Evolutionary conservation across 2,329 filamentous ascomycete species (phyloP).

Genomic region (Aaosphaeria pasadenensis): DNA sequence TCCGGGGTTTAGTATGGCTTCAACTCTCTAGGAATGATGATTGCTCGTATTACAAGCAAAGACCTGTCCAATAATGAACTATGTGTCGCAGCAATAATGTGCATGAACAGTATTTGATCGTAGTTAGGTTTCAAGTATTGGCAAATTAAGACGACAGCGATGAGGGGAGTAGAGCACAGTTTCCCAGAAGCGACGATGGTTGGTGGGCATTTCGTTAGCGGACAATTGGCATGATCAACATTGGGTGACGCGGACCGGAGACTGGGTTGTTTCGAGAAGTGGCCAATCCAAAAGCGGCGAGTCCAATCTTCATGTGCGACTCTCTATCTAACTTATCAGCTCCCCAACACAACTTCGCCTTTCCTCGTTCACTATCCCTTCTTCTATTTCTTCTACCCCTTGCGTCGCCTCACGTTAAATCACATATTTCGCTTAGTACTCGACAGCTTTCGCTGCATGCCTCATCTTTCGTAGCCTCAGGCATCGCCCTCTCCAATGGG

Average conservation of each 20-base stretch:
- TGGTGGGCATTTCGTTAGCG: neutral
- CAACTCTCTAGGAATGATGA: too few species aligned
- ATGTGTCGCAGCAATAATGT: too few species aligned
- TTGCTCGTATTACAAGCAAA: too few species aligned
- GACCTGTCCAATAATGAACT: too few species aligned
- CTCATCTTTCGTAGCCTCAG: conserved; percentile 10
- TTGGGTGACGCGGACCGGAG: neutral
- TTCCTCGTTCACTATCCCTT: conserved; percentile 17
- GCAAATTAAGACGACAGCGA: too few species aligned
- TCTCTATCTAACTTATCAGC: conserved; percentile 52
- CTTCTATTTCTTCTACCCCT: neutral
- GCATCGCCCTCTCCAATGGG: conserved; percentile 33
- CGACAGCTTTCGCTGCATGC: conserved; percentile 22
- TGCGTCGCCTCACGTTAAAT: neutral
- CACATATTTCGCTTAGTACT: neutral
- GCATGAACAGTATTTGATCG: too few species aligned
- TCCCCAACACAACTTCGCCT: conserved; percentile 4
- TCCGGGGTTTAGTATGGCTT: too few species aligned
- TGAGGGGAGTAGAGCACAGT: too few species aligned
- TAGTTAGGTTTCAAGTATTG: too few species aligned
- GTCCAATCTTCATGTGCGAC: conserved; percentile 58
- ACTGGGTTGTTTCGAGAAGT: conserved; percentile 64
- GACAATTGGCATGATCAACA: neutral
- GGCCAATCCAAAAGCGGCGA: conserved; percentile 67
- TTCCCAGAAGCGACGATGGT: too few species aligned